Base-by-base conservation (phyloP, 31 red algal species). In the Odonthalia washingtoniensis region DNA sequence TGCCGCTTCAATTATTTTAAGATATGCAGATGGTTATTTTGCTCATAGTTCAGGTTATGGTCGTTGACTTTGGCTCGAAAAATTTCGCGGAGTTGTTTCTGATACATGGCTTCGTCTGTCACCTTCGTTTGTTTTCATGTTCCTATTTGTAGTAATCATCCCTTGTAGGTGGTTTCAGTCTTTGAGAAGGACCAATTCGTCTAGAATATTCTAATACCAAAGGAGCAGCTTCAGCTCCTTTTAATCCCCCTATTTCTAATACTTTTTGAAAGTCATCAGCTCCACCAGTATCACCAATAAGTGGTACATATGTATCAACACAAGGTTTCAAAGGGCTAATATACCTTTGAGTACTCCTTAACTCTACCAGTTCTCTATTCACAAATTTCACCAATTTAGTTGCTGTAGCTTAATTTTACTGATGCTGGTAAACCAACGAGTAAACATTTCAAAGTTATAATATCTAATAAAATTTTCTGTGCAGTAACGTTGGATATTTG, bases 401-500 rank as follows among this genome's bases (percentile, higher is more conserved):
- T 37, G 85, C 75, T 21, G 62, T 86, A 14, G 89, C 5, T 18
- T 69, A 46, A 65, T 84, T 64, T 33, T n/a, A 82, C 89, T n/a
- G 80, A 88, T 21, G 74, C 30, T 3, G 95, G 95, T 12, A 98
- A 33, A 2, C 82, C 74, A 17, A 95, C 82, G n/a, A 98, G 66
- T 57, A 86, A 40, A 3, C 82, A 78, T 84, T 90, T 94, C 21
- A 98, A 74, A 16, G 88, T 83, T 36, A 84, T 81, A 18, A 82
- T 63, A 81, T 98, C 96, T 43, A 98, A 72, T 57, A 98, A 85
- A 73, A 98, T 89, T 69, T 98, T 92, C 62, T 98, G 96, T 3
- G 92, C 96, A 37, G 83, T 89, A 33, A 84, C 82, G 64, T 81
- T 87, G 78, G n/a, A n/a, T n/a, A n/a, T n/a, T n/a, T n/a, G n/a